Percentiles rank a stretch among this genome's conserved stretches.
phyloP scores from a whole-genome alignment of 1,139 yeast species.

The Meyerozyma elateridarum region DNA sequence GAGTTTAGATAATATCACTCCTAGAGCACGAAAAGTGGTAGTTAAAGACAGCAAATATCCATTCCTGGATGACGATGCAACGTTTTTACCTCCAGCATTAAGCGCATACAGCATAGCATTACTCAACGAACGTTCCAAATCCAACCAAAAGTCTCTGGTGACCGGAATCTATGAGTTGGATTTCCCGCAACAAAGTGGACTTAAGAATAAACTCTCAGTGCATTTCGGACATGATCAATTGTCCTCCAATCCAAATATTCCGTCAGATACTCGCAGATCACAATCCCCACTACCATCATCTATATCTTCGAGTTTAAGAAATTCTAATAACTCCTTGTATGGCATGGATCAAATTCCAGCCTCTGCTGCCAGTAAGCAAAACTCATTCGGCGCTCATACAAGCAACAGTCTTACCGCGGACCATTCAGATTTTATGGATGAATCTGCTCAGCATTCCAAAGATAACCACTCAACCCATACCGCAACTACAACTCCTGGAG shows the following conservation, averaged over 20 bases:
- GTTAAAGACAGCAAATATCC: conserved; percentile 15
- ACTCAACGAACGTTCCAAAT: conserved; percentile 22
- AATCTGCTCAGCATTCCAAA: background rate
- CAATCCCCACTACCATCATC: conserved; percentile 10
- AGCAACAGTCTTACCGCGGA: conserved; percentile 3
- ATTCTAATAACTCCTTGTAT: conserved; percentile 1
- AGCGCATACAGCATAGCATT: conserved; percentile 50
- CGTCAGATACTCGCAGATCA: conserved; percentile 6
- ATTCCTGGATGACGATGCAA: conserved; percentile 45
- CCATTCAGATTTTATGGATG: conserved; percentile 3
- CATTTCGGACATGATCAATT: conserved; percentile 22
- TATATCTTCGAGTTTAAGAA: background rate
- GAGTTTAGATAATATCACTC: conserved; percentile 15
- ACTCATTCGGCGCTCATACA: background rate
- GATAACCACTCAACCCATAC: conserved; percentile 9
- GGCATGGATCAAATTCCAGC: too few relatives aligned
- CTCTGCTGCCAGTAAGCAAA: too few relatives aligned
- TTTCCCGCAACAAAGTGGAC: conserved; percentile 22
- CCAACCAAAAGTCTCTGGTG: conserved; percentile 11
- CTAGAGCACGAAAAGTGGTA: conserved; percentile 6
- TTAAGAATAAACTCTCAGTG: conserved; percentile 30
- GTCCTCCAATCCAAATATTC: conserved; percentile 6
- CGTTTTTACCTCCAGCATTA: conserved; percentile 59
- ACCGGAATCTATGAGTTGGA: conserved; percentile 34
- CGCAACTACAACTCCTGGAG: conserved; percentile 19